Base-by-base conservation (phyloP, 2,329 filamentous ascomycete species). In the Macrophomina phaseolina region DNA sequence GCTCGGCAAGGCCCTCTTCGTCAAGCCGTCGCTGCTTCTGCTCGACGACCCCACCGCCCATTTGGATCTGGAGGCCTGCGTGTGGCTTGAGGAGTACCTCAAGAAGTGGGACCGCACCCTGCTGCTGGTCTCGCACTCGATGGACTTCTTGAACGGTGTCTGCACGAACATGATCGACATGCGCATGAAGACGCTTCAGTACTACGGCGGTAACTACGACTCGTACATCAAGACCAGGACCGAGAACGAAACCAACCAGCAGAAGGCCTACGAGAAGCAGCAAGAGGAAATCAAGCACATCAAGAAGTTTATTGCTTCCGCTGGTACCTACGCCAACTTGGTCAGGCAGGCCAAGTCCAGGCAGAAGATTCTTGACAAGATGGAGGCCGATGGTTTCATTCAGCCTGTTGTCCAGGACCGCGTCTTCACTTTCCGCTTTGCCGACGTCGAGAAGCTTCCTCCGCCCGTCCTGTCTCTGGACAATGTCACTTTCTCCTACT, bases 141-240 rank as follows among this genome's bases (percentile, higher is more conserved):
- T 94, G 91, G 96, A 99, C 84, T 99, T 99, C 89, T 83, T 99
- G 77, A 99, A 99, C 86, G 96, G 95, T 82, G 95, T 99, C 76
- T 99, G 95, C 86, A 90, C 90, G 72, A 97, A 84, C 87, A 98
- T 99, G 94, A 93, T 99, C 75, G 96, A 99, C 77, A 98, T 99
- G 95, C 91, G 95, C 75, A 81, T 86, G 79, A 92, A 91, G 84
- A 84, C 91, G 80, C 91, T 99, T 74, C 82, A 94, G 71, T 99
- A 99, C 91, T 99, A 97, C 78, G 96, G 95, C 87, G 95, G 96
- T 88, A 98, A 99, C 89, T 99, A 98, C 88, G 95, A 99, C 82
- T 93, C 94, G 52, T 84, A 99, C 86, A 84, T 89, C 83, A 99
- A 98, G 91, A 98, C 94, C 63, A 89, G 94, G 69, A 83, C 87